Percentiles rank a stretch among this genome's conserved stretches.
Evolutionary conservation across 805 yeast genomes (phyloP).

Genomic region (Deakozyma indianensis): DNA sequence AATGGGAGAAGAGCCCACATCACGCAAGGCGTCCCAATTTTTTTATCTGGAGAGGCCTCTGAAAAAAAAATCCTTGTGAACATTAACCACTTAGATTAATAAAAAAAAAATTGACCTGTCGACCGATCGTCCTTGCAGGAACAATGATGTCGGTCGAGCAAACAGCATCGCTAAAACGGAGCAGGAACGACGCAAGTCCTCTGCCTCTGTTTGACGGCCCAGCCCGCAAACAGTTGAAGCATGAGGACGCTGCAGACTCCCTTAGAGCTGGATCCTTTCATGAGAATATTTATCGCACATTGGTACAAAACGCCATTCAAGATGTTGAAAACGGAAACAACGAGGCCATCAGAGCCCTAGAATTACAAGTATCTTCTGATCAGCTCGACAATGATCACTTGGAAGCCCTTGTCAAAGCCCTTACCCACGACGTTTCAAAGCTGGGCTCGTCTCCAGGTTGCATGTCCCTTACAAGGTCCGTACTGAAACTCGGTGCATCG

Average conservation of each 20-base stretch:
- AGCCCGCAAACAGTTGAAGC: background rate
- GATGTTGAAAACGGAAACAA: background rate
- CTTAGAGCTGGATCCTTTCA: background rate
- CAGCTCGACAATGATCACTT: slow-evolving; percentile 27
- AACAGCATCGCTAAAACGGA: background rate
- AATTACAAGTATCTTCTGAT: background rate
- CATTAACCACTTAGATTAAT: too few relatives aligned
- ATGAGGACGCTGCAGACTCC: background rate
- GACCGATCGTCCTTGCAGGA: too few relatives aligned
- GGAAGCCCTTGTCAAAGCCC: slow-evolving; percentile 36
- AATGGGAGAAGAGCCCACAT: too few relatives aligned
- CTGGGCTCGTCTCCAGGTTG: slow-evolving; percentile 40
- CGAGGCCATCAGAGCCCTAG: background rate
- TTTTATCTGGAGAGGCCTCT: too few relatives aligned
- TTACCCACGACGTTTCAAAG: slow-evolving; percentile 52
- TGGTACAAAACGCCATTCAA: background rate
- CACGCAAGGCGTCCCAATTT: too few relatives aligned
- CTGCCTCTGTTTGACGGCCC: background rate
- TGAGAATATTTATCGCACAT: background rate
- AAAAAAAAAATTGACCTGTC: too few relatives aligned
- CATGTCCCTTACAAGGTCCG: slow-evolving; percentile 39
- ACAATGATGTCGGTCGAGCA: background rate
- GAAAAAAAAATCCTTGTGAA: too few relatives aligned
- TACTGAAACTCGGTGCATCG: slow-evolving; percentile 33
- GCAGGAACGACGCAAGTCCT: background rate